A percentile compares a stretch with the other conserved stretches of the same genome.
Evolutionary conservation across 306 rosid genomes (phyloP).

Genomic region (Cucurbita maxima): DNA sequence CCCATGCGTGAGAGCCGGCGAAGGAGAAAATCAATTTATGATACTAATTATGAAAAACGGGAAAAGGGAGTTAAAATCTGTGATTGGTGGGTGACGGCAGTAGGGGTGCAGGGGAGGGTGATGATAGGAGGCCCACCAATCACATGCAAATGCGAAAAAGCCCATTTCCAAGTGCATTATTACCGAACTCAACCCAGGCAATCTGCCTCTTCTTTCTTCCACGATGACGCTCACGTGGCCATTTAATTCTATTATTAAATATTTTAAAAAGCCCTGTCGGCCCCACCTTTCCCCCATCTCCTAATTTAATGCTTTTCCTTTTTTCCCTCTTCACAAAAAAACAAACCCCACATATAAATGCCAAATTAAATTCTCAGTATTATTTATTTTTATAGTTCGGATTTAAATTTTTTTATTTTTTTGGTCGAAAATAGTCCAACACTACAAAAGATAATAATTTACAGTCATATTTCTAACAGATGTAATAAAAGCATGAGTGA

Average conservation of each 20-base stretch:
- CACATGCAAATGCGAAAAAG: background rate
- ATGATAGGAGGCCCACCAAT: background rate
- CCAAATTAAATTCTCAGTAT: background rate
- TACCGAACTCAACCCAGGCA: background rate
- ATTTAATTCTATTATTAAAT: background rate
- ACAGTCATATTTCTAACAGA: too few species aligned
- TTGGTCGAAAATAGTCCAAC: too few species aligned
- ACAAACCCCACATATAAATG: background rate
- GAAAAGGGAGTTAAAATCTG: background rate
- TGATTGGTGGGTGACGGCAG: background rate
- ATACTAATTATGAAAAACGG: background rate
- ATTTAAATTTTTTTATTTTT: too few species aligned
- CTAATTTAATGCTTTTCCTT: background rate
- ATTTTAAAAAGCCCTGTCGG: background rate
- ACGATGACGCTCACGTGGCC: background rate
- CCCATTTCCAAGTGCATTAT: background rate
- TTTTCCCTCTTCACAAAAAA: background rate
- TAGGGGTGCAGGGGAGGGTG: background rate
- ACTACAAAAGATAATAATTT: too few species aligned
- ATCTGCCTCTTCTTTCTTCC: background rate
- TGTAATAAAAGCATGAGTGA: too few species aligned
- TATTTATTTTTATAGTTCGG: too few species aligned
- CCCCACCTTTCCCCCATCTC: background rate
- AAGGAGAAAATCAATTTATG: background rate
- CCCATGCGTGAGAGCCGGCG: background rate